A percentile compares a stretch with the other conserved stretches of the same genome.
Evolutionary conservation across 768 basidiomycete species (phyloP).

Genomic region (Crepidotus variabilis): DNA sequence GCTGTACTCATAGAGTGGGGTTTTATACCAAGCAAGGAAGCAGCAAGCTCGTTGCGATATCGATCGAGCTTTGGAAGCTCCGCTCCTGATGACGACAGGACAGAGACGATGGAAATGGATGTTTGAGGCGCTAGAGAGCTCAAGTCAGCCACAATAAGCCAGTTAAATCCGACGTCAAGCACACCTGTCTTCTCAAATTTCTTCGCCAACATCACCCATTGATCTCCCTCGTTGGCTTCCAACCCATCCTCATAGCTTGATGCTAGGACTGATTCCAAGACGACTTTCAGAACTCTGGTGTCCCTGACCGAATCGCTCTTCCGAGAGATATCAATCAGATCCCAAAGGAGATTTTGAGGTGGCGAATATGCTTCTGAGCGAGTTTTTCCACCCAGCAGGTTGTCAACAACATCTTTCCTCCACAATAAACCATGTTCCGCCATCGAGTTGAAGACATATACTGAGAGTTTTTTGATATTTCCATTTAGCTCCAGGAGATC

Average conservation of each 20-base stretch:
- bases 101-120: conserved; percentile 59
- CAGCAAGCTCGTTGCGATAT: conserved; percentile 87
- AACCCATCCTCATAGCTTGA: conserved; percentile 42
- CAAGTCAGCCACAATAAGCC: not conserved
- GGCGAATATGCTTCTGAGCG: conserved; percentile 11
- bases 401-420: conserved; percentile 39
- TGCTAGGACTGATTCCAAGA: conserved; percentile 54
- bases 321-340: conserved; percentile 25
- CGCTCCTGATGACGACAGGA: conserved; percentile 56
- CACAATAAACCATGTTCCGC: conserved; percentile 39
- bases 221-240: conserved; percentile 62
- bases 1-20: conserved; percentile 58
- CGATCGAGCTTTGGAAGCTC: conserved; percentile 74
- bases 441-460: conserved; percentile 57
- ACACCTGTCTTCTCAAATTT: conserved; percentile 63
- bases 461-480: conserved; percentile 48
- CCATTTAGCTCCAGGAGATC: conserved; percentile 36
- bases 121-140: conserved; percentile 58
- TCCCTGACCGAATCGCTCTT: conserved; percentile 48
- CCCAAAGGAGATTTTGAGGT: conserved; percentile 23
- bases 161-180: not conserved
- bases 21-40: conserved; percentile 67
- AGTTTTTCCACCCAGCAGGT: conserved; percentile 20
- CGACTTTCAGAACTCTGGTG: conserved; percentile 51
- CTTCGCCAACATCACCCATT: conserved; percentile 73